These are phyloP conservation scores for Euphrasia arctica DNA, from an alignment of 305 asterid species.

Conservation along the genomic window DNA sequence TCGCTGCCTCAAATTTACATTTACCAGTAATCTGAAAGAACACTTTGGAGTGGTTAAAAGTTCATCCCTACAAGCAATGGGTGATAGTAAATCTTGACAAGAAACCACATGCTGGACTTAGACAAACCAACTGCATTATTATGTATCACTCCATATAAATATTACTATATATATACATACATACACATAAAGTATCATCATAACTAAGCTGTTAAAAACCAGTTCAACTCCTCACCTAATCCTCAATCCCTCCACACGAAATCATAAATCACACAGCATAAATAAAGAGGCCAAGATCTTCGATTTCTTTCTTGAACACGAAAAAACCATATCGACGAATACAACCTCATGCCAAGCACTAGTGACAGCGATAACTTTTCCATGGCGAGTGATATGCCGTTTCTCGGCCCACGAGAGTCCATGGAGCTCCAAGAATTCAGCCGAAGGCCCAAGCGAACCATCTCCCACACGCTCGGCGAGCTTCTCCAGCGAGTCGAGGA, in stretches of 20 bases:
- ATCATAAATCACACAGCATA: conserved; percentile 16
- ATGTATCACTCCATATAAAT: background rate
- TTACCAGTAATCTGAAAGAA: background rate
- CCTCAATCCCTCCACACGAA: conserved; percentile 48
- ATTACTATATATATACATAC: background rate
- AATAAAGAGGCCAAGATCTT: background rate
- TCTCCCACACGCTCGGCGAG: conserved; percentile 58
- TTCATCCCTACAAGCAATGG: conserved; percentile 16
- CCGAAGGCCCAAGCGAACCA: conserved; percentile 39
- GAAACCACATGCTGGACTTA: conserved; percentile 30
- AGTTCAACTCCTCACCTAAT: conserved; percentile 77
- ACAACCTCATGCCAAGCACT: conserved; percentile 17
- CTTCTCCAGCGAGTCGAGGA: conserved; percentile 55
- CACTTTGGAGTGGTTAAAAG: conserved; percentile 14
- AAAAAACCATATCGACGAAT: background rate
- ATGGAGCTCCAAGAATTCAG: conserved; percentile 44
- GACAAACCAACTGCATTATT: background rate
- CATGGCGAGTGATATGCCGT: conserved; percentile 50
- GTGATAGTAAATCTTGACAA: conserved; percentile 16
- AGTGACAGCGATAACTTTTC: conserved; percentile 36
- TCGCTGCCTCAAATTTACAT: background rate
- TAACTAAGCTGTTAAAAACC: conserved; percentile 36
- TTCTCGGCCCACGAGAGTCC: conserved; percentile 39
- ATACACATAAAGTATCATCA: background rate
- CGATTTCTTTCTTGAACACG: conserved; percentile 6